phyloP scores from a whole-genome alignment of 805 yeast genomes.

The Zygoascus ofunaensis region DNA sequence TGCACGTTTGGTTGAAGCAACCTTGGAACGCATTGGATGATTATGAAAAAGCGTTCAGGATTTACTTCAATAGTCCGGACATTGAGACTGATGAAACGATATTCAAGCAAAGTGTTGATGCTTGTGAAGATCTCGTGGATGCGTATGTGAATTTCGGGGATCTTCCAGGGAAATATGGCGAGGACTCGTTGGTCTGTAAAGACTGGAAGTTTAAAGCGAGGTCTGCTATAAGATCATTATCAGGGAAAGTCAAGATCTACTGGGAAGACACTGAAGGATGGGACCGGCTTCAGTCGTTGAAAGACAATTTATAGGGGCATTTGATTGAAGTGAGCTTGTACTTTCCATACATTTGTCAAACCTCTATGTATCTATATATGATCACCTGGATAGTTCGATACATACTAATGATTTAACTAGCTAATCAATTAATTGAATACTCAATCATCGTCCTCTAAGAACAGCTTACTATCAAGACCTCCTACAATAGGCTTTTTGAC shows the following conservation, averaged over 20 bases:
- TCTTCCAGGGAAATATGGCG: constrained; percentile 45
- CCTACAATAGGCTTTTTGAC: background rate
- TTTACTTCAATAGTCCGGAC: constrained; percentile 55
- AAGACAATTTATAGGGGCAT: constrained; percentile 23
- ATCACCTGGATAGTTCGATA: too few relatives aligned
- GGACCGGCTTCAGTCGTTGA: constrained; percentile 49
- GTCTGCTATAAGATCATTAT: constrained; percentile 58
- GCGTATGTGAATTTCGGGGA: constrained; percentile 88
- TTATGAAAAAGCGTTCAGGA: constrained; percentile 81
- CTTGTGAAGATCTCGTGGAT: constrained; percentile 68
- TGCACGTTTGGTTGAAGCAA: constrained; percentile 73
- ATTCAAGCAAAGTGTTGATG: constrained; percentile 75
- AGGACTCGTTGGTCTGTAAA: constrained; percentile 76
- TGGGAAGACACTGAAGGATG: constrained; percentile 82
- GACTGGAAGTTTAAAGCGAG: constrained; percentile 87
- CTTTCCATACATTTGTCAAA: too few relatives aligned
- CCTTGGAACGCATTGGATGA: constrained; percentile 87
- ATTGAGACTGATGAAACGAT: constrained; percentile 48
- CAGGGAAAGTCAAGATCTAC: constrained; percentile 65
- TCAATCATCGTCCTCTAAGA: constrained; percentile 4
- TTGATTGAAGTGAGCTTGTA: too few relatives aligned
- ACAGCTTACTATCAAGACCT: constrained; percentile 1
- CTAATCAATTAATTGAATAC: too few relatives aligned
- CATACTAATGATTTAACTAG: too few relatives aligned
- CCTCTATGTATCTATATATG: too few relatives aligned